Conservation (phyloP, 2,329 filamentous ascomycete species). For the Lachnellula subtilissima region DNA sequence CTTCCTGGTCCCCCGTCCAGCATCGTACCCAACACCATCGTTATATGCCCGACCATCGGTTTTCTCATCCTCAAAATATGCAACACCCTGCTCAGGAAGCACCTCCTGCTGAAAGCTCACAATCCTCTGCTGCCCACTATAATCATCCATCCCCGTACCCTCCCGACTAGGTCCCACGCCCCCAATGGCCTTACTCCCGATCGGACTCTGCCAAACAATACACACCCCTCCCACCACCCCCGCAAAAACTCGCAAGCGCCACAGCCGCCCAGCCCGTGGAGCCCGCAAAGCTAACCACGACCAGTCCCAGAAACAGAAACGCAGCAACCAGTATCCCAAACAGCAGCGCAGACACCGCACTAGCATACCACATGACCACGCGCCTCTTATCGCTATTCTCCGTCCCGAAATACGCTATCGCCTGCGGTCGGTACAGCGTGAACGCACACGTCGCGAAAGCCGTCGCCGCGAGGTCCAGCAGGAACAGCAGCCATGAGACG, state of each 20-base stretch:
- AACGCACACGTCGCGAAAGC: constrained; percentile 10
- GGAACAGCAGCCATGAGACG: constrained; percentile 11
- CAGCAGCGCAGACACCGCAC: constrained; percentile 6
- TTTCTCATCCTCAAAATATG: neutral
- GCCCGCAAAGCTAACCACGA: constrained; percentile 10
- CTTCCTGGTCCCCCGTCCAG: neutral
- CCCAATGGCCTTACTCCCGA: constrained; percentile 2
- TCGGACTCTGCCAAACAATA: constrained; percentile 12
- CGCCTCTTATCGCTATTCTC: constrained; percentile 5
- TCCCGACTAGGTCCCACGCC: neutral
- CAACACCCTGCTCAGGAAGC: neutral
- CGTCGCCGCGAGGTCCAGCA: constrained; percentile 7
- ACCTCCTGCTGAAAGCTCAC: neutral
- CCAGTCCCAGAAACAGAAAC: constrained; percentile 13
- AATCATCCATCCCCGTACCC: neutral
- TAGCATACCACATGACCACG: constrained; percentile 15
- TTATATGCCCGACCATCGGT: neutral
- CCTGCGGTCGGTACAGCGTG: constrained; percentile 4
- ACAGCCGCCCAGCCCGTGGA: constrained; percentile 9
- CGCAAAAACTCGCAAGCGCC: neutral
- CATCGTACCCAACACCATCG: neutral
- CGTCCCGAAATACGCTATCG: constrained; percentile 11
- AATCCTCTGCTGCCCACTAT: neutral
- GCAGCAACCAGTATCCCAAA: constrained; percentile 7
- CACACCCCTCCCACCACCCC: constrained; percentile 2